Evolutionary conservation across 805 yeast species (phyloP).

Genomic region (Saccharomycopsis olivae): DNA sequence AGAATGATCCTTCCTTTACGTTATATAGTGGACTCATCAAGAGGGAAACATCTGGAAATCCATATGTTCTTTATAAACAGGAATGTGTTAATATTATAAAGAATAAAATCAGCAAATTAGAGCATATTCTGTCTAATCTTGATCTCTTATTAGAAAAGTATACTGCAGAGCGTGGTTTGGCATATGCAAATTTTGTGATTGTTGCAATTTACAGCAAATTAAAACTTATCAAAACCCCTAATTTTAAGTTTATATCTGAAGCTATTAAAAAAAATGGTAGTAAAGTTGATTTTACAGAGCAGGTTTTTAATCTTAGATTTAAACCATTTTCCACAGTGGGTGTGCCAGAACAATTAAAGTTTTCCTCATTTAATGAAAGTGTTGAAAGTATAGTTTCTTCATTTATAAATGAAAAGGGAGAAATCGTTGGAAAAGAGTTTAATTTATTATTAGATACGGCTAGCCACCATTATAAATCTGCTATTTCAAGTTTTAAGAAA

Average conservation of each 20-base stretch:
- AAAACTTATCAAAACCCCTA: not conserved
- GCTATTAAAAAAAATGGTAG: not conserved
- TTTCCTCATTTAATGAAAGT: not conserved
- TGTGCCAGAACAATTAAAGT: constrained; percentile 1
- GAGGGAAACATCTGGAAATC: too few species aligned
- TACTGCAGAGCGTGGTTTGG: not conserved
- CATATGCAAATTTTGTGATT: not conserved
- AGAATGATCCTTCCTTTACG: not conserved
- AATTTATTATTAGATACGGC: too few species aligned
- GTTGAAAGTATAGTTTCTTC: too few species aligned
- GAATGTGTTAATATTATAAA: not conserved
- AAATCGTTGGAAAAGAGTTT: too few species aligned
- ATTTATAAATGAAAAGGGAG: too few species aligned
- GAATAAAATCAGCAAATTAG: not conserved
- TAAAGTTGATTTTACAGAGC: not conserved
- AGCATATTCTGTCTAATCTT: not conserved
- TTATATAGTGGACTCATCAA: too few species aligned
- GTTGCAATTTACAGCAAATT: not conserved
- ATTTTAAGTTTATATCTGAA: not conserved
- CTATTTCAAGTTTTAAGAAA: too few species aligned
- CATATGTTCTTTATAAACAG: not conserved
- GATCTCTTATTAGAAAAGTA: not conserved
- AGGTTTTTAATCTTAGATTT: constrained; percentile 1
- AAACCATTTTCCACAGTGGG: constrained; percentile 9
- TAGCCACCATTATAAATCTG: too few species aligned